Evolutionary conservation across 345 rosid genomes (phyloP).

Genomic region (Acer yangbiense): DNA sequence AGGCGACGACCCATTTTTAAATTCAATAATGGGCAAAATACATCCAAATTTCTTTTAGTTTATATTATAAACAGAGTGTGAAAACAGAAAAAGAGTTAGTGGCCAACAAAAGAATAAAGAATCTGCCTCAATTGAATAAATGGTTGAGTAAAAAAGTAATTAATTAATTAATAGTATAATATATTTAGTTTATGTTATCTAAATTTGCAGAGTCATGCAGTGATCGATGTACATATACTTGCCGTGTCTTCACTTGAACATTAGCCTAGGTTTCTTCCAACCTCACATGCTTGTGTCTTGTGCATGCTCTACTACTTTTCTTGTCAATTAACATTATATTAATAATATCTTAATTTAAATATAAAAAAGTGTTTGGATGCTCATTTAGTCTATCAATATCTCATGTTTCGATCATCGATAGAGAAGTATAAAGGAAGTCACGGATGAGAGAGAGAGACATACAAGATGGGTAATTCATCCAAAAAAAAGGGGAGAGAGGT

Average conservation of each 20-base stretch:
- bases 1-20: no score
- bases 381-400: no score
- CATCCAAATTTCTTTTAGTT: no score
- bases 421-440: slow-evolving; percentile 8
- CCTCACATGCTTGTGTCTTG: slow-evolving; percentile 17
- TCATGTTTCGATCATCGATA: no score
- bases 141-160: background rate
- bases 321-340: no score
- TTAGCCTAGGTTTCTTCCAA: background rate
- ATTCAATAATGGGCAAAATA: no score
- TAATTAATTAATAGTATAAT: background rate
- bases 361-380: no score
- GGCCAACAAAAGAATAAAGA: no score
- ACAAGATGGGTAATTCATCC: slow-evolving; percentile 27
- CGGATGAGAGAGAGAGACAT: slow-evolving; percentile 13
- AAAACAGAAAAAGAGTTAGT: no score
- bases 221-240: background rate
- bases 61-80: no score
- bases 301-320: slow-evolving; percentile 9
- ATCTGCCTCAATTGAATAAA: background rate
- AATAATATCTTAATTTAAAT: no score
- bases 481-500: slow-evolving; percentile 16
- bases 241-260: background rate
- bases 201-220: background rate
- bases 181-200: background rate